Base-by-base conservation (phyloP, 1,284 basidiomycete species). In the Apiotrichum akiyoshidainum region DNA sequence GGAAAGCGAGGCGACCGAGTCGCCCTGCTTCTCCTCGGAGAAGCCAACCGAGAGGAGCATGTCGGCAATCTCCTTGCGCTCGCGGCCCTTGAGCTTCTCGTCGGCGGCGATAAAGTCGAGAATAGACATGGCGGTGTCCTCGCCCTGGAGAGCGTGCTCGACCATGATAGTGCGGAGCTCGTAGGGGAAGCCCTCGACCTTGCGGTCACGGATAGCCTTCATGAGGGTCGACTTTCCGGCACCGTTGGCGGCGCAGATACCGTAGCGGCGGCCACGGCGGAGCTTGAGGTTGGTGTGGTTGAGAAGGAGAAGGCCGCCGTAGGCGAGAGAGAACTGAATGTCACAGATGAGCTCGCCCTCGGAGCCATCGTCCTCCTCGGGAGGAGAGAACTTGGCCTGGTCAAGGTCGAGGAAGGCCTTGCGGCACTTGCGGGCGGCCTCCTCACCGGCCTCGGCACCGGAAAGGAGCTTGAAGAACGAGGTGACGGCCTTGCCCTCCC, bases 341-440 rank as follows among this genome's bases (percentile, higher is more conserved):
- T 98, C 87, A 77, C 92, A 95, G 49, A 98, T 82, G 52, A 95
- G 78, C 76, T 82, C 82, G 58, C 83, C 83, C 51, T 94, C 91
- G 57, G 95, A 91, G 80, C 96, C 94, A 67, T 93, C 93, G 81
- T 95, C 92, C 80, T 96, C 94, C 77, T 96, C 93, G 68, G 95
- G 92, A 22, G 57, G 76, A 66, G 63, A 75, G 59, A 71, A 78
- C 63, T 77, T 78, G 48, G 74, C 85, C 84, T 88, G 81, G 77
- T 95, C 90, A 59, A 91, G 84, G 53, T 86, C 86, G 60, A 86
- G 77, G 78, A 92, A 92, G 68, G 90, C 86, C 47, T 82, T 80
- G 58, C 88, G 84, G 55, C 89, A 84, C 35, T 81, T 80, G 66
- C 88, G 84, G 13, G 86, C 81, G 66, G 88, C 87, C 45, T 69